Evolutionary conservation across 768 basidiomycete species (phyloP).

Genomic region (Rhizopogon sp.): DNA sequence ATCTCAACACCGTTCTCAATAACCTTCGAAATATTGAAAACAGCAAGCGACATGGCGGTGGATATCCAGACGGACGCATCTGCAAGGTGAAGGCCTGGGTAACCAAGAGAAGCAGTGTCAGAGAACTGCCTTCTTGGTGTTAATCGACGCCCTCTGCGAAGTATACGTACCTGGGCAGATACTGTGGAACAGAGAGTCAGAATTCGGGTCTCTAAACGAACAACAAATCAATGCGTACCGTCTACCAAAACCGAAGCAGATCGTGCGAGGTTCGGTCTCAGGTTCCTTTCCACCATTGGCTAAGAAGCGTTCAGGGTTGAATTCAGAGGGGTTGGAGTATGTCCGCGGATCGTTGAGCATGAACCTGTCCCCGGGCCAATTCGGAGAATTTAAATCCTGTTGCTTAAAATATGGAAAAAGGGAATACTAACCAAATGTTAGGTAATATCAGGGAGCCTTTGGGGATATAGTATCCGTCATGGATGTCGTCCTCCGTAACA

Average conservation of each 20-base stretch:
- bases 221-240: conserved; percentile 1
- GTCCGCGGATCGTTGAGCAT: conserved; percentile 29
- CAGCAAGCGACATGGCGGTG: conserved; percentile 33
- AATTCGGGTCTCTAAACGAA: too few relatives aligned
- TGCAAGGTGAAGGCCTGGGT: conserved; percentile 42
- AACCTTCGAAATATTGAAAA: conserved; percentile 29
- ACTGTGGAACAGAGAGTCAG: too few relatives aligned
- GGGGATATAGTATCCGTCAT: too few relatives aligned
- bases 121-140: too few relatives aligned
- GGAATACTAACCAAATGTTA: too few relatives aligned
- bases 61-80: conserved; percentile 37
- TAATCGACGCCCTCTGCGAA: too few relatives aligned
- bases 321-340: conserved; percentile 50
- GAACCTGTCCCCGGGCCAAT: conserved; percentile 10
- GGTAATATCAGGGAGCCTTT: too few relatives aligned
- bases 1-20: conserved; percentile 28
- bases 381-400: too few relatives aligned
- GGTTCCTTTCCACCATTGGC: too few relatives aligned
- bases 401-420: too few relatives aligned
- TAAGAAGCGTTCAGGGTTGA: conserved; percentile 13
- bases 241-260: conserved; percentile 45
- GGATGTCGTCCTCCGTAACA: too few relatives aligned
- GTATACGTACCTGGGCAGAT: too few relatives aligned
- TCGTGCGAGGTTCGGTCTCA: conserved; percentile 24
- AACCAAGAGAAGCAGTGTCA: conserved; percentile 13